phyloP scores from a whole-genome alignment of 2,329 filamentous ascomycete genomes.

The Fusarium devonianum region DNA sequence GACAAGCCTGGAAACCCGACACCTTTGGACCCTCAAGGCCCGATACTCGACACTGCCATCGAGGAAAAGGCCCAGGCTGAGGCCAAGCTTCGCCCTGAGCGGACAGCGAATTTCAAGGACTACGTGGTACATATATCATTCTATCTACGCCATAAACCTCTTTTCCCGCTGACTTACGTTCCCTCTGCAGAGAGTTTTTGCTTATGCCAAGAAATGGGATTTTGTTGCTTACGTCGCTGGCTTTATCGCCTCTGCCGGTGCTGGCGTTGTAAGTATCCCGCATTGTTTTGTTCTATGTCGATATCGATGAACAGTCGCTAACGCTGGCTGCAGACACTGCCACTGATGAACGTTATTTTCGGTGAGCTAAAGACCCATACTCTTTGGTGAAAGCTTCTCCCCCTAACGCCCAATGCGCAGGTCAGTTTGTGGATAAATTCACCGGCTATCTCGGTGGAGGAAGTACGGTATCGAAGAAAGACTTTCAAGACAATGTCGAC shows the following conservation, averaged over 20 bases:
- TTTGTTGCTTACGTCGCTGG: slow-evolving; percentile 57
- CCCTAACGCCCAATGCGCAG: slow-evolving; percentile 35
- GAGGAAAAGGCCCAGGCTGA: slow-evolving; percentile 44
- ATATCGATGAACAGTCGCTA: background rate
- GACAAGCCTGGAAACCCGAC: slow-evolving; percentile 27
- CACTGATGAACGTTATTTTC: slow-evolving; percentile 67
- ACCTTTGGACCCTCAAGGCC: slow-evolving; percentile 7
- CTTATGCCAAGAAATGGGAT: slow-evolving; percentile 62
- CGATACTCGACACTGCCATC: slow-evolving; percentile 5
- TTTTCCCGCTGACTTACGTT: too few species aligned
- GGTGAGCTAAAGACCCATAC: slow-evolving; percentile 45
- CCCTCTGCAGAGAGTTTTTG: slow-evolving; percentile 63
- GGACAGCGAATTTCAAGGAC: slow-evolving; percentile 55
- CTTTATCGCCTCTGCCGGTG: slow-evolving; percentile 56
- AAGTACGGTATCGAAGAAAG: slow-evolving; percentile 42
- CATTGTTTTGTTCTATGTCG: background rate
- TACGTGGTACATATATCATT: slow-evolving; percentile 47
- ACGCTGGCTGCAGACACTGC: slow-evolving; percentile 52
- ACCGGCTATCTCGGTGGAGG: slow-evolving; percentile 49
- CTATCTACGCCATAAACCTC: background rate
- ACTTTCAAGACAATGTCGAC: slow-evolving; percentile 54
- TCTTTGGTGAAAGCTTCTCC: background rate
- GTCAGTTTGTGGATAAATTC: slow-evolving; percentile 58
- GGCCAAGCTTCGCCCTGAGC: slow-evolving; percentile 51
- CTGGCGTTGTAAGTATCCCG: slow-evolving; percentile 49